Percentiles rank a stretch among this genome's conserved stretches.
These are phyloP conservation scores for Camelina sativa DNA, from an alignment of 345 rosid species.

Conservation along the genomic window DNA sequence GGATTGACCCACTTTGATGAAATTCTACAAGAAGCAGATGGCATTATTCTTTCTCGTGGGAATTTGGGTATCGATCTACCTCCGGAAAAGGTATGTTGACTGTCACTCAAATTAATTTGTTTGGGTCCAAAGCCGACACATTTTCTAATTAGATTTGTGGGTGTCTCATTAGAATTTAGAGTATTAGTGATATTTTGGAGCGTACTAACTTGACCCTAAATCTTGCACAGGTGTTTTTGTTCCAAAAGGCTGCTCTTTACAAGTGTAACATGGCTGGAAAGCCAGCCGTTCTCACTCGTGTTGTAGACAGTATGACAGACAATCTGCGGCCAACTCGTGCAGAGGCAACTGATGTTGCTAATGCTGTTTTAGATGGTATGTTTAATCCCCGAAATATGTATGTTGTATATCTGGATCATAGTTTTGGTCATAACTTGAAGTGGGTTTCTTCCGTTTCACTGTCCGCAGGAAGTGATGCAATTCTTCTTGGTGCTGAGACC, in stretches of 20 bases:
- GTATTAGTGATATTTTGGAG: slow-evolving; percentile 23
- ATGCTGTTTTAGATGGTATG: slow-evolving; percentile 95
- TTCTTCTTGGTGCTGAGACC: slow-evolving; percentile 99
- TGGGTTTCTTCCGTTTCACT: slow-evolving; percentile 14
- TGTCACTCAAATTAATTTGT: slow-evolving; percentile 11
- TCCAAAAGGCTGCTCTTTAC: slow-evolving; percentile 92
- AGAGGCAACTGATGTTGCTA: slow-evolving; percentile 98
- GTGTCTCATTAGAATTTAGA: slow-evolving; percentile 25
- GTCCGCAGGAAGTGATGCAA: slow-evolving; percentile 88
- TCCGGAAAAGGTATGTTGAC: slow-evolving; percentile 75
- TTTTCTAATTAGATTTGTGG: slow-evolving; percentile 19
- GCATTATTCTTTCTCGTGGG: slow-evolving; percentile 95
- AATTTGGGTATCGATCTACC: slow-evolving; percentile 97
- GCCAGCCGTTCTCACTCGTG: slow-evolving; percentile 97
- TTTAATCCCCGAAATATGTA: slow-evolving; percentile 5
- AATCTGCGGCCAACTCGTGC: slow-evolving; percentile 97
- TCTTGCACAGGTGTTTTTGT: slow-evolving; percentile 77
- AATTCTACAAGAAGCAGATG: slow-evolving; percentile 95
- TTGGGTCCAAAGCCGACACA: background rate
- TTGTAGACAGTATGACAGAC: slow-evolving; percentile 97
- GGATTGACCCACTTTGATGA: slow-evolving; percentile 94
- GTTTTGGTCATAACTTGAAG: slow-evolving; percentile 17
- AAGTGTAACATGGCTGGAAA: slow-evolving; percentile 99
- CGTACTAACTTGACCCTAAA: slow-evolving; percentile 17
- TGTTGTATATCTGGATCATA: slow-evolving; percentile 8